These are phyloP conservation scores for Globisporangium ultimum DNA, from an alignment of 352 stramenopile genomes.

Conservation along the genomic window DNA sequence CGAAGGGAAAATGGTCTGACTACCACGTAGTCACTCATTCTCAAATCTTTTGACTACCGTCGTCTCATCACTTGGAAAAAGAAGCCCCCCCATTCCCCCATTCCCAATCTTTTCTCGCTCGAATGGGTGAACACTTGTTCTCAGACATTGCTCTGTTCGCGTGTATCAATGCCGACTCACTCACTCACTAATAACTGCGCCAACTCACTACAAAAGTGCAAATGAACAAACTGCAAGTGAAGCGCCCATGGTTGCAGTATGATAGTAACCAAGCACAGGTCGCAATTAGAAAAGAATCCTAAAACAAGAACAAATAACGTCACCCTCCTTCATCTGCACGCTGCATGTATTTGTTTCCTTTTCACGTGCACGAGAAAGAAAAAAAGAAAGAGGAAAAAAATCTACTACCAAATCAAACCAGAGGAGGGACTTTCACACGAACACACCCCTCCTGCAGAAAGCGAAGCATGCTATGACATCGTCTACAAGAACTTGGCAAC, in stretches of 20 bases:
- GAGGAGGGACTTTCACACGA: neutral
- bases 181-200: too few species aligned
- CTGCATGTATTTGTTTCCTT: slow-evolving; percentile 6
- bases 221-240: too few species aligned
- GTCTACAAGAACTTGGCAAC: slow-evolving; percentile 89
- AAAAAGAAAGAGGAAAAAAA: slow-evolving; percentile 7
- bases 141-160: neutral
- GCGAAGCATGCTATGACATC: neutral
- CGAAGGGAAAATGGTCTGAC: too few species aligned
- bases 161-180: neutral
- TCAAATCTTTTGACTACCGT: neutral
- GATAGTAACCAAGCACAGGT: neutral
- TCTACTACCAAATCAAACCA: slow-evolving; percentile 17
- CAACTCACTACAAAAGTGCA: too few species aligned
- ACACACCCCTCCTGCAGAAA: neutral
- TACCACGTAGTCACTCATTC: too few species aligned
- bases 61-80: neutral
- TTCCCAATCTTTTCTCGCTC: neutral
- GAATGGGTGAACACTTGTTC: neutral
- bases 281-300: neutral
- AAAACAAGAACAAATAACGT: neutral
- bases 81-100: neutral
- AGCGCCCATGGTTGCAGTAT: too few species aligned
- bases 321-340: neutral
- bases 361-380: slow-evolving; percentile 1